These are phyloP conservation scores for Fibroporia radiculosa DNA, from an alignment of 768 basidiomycete genomes.

Conservation along the genomic window DNA sequence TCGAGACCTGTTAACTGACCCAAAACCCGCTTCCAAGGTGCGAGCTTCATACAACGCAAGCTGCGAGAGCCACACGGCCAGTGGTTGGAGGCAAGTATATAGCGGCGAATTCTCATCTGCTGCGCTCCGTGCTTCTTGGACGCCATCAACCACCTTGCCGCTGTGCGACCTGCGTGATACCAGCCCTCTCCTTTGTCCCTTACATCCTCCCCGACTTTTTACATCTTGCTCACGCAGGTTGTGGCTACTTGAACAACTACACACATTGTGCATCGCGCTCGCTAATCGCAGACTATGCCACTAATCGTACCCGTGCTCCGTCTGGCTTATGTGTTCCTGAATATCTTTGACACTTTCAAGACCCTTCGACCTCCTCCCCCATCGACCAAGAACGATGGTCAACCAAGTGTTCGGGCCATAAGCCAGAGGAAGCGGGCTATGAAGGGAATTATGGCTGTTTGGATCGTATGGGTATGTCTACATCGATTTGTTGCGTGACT, in stretches of 20 bases:
- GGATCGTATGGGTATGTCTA: conserved; percentile 74
- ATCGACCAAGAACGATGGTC: conserved; percentile 44
- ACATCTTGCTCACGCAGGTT: too few relatives aligned
- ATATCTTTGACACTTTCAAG: conserved; percentile 82
- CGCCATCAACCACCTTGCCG: too few relatives aligned
- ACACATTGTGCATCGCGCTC: too few relatives aligned
- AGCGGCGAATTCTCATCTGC: too few relatives aligned
- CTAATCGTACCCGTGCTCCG: conserved; percentile 62
- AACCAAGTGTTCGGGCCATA: conserved; percentile 57
- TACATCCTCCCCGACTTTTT: too few relatives aligned
- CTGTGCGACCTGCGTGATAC: too few relatives aligned
- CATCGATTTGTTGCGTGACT: not conserved
- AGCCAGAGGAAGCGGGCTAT: conserved; percentile 76
- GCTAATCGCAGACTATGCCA: conserved; percentile 40
- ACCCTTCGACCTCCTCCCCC: conserved; percentile 61
- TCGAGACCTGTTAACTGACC: not conserved
- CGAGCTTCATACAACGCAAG: not conserved
- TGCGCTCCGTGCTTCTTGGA: too few relatives aligned
- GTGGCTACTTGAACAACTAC: too few relatives aligned
- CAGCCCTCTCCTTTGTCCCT: too few relatives aligned
- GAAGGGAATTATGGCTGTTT: conserved; percentile 78
- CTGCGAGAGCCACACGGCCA: too few relatives aligned
- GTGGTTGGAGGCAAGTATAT: too few relatives aligned
- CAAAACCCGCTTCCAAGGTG: not conserved
- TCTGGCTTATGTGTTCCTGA: conserved; percentile 63